Conservation (phyloP, 2,329 filamentous ascomycete species). For the Aspergillus glaucus region DNA sequence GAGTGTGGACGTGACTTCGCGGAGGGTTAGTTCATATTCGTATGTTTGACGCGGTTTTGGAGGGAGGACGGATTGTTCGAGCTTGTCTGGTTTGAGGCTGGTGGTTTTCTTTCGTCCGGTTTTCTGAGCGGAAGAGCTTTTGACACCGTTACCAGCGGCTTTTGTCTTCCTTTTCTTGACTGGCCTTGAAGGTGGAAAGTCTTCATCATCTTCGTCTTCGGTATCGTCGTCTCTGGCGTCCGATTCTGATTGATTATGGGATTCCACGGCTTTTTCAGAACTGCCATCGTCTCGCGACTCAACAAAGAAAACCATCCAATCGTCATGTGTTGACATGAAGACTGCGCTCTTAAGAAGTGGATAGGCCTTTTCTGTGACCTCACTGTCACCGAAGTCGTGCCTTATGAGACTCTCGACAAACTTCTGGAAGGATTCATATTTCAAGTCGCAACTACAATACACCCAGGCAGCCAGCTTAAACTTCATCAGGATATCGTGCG, state of each 20-base stretch:
- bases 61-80: constrained; percentile 3
- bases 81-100: not conserved
- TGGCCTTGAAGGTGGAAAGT: not conserved
- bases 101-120: not conserved
- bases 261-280: not conserved
- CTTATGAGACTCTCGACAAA: constrained; percentile 20
- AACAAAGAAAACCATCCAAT: constrained; percentile 27
- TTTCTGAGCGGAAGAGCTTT: not conserved
- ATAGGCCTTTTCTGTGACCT: constrained; percentile 17
- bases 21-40: constrained; percentile 14
- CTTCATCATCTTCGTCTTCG: not conserved
- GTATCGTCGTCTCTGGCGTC: not conserved
- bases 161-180: not conserved
- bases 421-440: constrained; percentile 21
- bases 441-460: constrained; percentile 16
- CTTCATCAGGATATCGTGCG: constrained; percentile 15
- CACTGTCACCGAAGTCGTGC: constrained; percentile 25
- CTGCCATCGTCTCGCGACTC: not conserved
- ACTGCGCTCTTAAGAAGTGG: constrained; percentile 16
- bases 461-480: constrained; percentile 27
- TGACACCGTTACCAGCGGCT: not conserved
- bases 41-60: constrained; percentile 8
- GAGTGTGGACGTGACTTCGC: constrained; percentile 13
- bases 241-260: not conserved
- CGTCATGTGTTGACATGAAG: constrained; percentile 10